Conservation (phyloP, 2,329 filamentous ascomycete genomes). For the Chrysoporthe deuterocubensis region DNA sequence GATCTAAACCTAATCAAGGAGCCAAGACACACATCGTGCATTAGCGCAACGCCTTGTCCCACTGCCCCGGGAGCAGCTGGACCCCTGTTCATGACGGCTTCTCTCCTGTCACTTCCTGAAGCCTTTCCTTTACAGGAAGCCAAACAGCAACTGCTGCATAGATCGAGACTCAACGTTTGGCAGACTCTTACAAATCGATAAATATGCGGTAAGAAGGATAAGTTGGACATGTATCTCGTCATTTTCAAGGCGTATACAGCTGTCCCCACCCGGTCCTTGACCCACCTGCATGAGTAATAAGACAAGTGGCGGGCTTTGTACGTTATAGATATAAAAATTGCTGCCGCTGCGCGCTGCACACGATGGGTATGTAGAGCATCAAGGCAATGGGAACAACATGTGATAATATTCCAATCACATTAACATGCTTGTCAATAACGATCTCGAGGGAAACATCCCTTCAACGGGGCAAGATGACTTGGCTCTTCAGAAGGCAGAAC, state of each 20-base stretch:
- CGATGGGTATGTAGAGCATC: neutral
- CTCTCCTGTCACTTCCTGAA: neutral
- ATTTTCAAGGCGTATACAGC: neutral
- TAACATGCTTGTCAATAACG: neutral
- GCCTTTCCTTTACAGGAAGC: constrained; percentile 16
- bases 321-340: neutral
- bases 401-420: neutral
- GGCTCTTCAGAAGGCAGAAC: constrained; percentile 34
- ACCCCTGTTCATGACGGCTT: neutral
- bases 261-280: neutral
- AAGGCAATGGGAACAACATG: neutral
- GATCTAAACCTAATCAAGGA: constrained; percentile 29
- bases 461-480: constrained; percentile 25
- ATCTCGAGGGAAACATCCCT: neutral
- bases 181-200: neutral
- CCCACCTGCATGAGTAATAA: neutral
- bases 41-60: constrained; percentile 18
- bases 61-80: neutral
- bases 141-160: constrained; percentile 23
- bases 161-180: neutral
- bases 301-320: neutral
- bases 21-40: constrained; percentile 35
- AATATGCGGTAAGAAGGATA: too few relatives aligned
- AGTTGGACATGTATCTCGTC: neutral
- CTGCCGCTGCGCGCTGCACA: neutral